These are phyloP conservation scores for Aspergillus olivimuriae DNA, from an alignment of 495 filamentous ascomycete species.

Conservation along the genomic window DNA sequence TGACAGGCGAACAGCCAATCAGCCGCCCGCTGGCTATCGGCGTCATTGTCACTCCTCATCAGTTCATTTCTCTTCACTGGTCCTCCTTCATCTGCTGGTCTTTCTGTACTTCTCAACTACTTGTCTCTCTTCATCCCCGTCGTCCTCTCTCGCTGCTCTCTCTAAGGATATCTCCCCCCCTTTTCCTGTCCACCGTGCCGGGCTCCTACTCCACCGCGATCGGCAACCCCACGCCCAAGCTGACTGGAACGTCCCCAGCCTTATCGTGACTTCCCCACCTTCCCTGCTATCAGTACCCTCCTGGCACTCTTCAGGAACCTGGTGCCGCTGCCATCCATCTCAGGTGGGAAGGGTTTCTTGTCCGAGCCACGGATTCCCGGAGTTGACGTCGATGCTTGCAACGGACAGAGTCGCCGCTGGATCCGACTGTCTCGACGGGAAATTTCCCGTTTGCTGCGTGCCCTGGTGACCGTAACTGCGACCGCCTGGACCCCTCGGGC, in stretches of 20 bases:
- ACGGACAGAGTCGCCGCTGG: no score
- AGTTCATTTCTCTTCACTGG: slow-evolving; percentile 20
- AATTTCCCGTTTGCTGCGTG: no score
- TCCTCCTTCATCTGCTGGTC: slow-evolving; percentile 10
- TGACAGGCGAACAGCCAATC: slow-evolving; percentile 18
- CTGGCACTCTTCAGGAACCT: not conserved
- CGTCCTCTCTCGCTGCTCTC: not conserved
- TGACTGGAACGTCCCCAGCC: slow-evolving; percentile 3
- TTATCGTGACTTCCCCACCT: slow-evolving; percentile 7
- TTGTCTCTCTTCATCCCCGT: not conserved
- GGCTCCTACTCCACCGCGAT: no score
- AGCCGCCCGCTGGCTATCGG: slow-evolving; percentile 5
- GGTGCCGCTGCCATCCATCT: not conserved
- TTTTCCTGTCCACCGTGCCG: no score
- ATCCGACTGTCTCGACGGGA: no score
- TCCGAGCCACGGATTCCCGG: no score
- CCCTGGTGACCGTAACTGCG: no score
- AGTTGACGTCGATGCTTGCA: no score
- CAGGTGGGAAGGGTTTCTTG: not conserved
- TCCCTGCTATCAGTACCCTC: not conserved
- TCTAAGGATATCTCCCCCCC: not conserved
- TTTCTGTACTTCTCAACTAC: not conserved
- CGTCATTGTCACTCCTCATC: slow-evolving; percentile 4
- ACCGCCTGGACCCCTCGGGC: no score
- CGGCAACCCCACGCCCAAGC: no score